Percentiles rank a stretch among this genome's conserved stretches.
These are phyloP conservation scores for Hysterium pulicare DNA, from an alignment of 2,329 filamentous ascomycete genomes.

Conservation along the genomic window DNA sequence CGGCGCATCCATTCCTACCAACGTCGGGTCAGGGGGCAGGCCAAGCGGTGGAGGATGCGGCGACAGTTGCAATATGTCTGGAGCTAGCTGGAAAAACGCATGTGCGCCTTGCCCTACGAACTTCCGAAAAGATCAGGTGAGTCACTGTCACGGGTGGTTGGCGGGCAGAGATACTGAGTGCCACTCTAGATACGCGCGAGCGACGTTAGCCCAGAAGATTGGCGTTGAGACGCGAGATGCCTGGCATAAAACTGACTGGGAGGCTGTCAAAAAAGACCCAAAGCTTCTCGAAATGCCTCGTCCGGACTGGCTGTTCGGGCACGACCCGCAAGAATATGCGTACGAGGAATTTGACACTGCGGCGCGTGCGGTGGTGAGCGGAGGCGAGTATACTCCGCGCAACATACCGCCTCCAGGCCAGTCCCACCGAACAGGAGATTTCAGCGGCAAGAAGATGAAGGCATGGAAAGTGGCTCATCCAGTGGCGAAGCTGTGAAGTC, in stretches of 20 bases:
- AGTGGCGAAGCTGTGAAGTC: no score
- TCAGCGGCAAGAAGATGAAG: no score
- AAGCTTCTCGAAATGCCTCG: background rate
- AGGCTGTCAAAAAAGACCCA: background rate
- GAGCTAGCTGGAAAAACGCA: background rate
- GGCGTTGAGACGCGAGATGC: background rate
- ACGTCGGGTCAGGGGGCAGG: constrained; percentile 2
- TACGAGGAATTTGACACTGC: background rate
- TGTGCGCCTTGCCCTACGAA: background rate
- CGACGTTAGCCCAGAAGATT: background rate
- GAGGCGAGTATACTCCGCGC: no score
- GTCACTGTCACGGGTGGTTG: background rate
- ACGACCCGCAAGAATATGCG: background rate
- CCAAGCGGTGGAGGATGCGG: constrained; percentile 6
- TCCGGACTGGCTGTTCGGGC: background rate
- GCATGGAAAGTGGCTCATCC: no score
- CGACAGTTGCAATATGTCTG: constrained; percentile 12
- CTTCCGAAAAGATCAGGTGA: background rate
- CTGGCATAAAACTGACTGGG: background rate
- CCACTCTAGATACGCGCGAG: background rate
- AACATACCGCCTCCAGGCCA: no score
- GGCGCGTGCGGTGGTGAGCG: no score
- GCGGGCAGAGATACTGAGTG: background rate
- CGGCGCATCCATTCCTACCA: constrained; percentile 6
- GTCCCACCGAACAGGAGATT: no score